Conservation (phyloP, 495 filamentous ascomycete genomes). For the Neurospora sp. region DNA sequence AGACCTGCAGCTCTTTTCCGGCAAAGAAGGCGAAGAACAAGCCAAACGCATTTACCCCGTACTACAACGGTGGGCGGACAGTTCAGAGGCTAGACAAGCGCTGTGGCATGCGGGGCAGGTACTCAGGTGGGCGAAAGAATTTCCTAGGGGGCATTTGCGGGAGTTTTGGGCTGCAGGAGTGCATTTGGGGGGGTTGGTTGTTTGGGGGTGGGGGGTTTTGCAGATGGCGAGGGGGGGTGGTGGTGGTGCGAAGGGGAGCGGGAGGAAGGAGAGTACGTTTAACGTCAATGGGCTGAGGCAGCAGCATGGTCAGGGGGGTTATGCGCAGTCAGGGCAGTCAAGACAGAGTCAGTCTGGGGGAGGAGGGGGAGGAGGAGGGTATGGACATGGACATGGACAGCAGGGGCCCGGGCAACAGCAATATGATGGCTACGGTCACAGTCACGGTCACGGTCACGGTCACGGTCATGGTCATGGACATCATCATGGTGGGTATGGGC, state of each 20-base stretch:
- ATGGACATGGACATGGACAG: background rate
- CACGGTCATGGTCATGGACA: no score
- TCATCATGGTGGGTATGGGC: background rate
- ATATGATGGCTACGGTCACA: no score
- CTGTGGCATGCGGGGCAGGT: constrained; percentile 57
- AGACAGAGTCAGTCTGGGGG: no score
- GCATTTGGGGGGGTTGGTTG: constrained; percentile 48
- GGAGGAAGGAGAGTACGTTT: no score
- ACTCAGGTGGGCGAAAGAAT: constrained; percentile 40
- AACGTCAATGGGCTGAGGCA: no score
- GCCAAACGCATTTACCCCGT: constrained; percentile 42
- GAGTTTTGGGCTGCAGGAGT: constrained; percentile 52
- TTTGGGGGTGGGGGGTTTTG: constrained; percentile 52
- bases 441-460: no score
- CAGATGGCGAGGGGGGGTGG: constrained; percentile 15
- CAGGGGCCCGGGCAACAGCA: no score
- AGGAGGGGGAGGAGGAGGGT: no score
- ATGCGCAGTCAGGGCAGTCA: no score
- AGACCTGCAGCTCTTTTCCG: constrained; percentile 55
- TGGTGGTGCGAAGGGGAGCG: no score
- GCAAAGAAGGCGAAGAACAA: constrained; percentile 53
- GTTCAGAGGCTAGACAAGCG: constrained; percentile 41
- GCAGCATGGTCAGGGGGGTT: no score
- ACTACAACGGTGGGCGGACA: constrained; percentile 44
- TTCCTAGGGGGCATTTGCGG: constrained; percentile 38